Base-by-base conservation (phyloP, 306 rosid species). In the Biancaea sappan region DNA sequence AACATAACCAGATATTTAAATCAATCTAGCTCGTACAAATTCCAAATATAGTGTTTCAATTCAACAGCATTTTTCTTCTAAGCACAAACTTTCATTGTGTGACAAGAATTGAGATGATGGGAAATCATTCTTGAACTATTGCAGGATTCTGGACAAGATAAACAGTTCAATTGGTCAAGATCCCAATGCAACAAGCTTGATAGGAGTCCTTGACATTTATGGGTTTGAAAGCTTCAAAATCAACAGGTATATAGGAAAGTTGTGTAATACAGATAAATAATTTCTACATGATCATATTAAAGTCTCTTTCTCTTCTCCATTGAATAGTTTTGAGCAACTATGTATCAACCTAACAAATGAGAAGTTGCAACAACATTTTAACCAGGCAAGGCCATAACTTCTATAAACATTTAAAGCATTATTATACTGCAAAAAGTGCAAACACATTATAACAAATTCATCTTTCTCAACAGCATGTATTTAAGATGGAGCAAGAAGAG, bases 401-500 rank as follows among this genome's bases (percentile, higher is more conserved):
- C 38, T 62, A 8, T 76, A 56, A 68, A 60, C 29, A 61, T n/a
- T 69, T 76, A 53, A 8, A 75, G 12, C 32, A 29, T 62, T 64
- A 25, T 26, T 54, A 2, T 40, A 68, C 24, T 14, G 51, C 1
- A 63, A 28, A 28, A 51, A 31, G 26, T 46, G 24, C 44, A 41
- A 78, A 50, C 32, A 71, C n/a, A 38, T 64, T 44, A 79, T 44
- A 51, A 40, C 47, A 79, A 69, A 57, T 62, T 53, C 65, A 59
- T 62, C 73, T 63, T 73, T 66, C 77, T 77, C 47, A 75, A 81
- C 91, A 91, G 97, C 97, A 91, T 48, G 97, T 91, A 46, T 91
- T 91, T 89, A 91, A 91, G 81, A 91, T 91, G 97, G 97, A 91
- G 86, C 97, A 91, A 87, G 97, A 91, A 82, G 97, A 91, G 85